Percentiles rank a stretch among this genome's conserved stretches.
phyloP scores from a whole-genome alignment of 2,329 filamentous ascomycete genomes.

The Penicillium concentricum region DNA sequence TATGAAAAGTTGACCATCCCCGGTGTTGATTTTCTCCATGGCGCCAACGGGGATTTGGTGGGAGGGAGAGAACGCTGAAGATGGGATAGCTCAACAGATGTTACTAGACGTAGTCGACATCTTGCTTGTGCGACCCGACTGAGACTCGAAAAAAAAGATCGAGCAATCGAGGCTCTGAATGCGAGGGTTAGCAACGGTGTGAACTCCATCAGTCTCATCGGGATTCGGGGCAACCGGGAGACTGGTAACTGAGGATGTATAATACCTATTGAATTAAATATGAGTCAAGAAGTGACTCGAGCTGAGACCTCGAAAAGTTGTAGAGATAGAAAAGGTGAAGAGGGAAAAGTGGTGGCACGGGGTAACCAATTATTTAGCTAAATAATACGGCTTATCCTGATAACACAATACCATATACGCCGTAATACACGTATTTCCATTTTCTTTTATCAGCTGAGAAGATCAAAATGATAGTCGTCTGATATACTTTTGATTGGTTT shows the following conservation, averaged over 20 bases:
- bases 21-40: slow-evolving; percentile 52
- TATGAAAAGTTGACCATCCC: slow-evolving; percentile 52
- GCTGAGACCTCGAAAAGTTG: background rate
- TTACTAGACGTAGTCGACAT: slow-evolving; percentile 34
- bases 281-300: background rate
- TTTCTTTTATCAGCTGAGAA: slow-evolving; percentile 10
- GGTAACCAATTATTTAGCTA: slow-evolving; percentile 27
- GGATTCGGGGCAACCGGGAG: background rate
- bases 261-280: background rate
- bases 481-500: slow-evolving; percentile 5
- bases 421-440: slow-evolving; percentile 2
- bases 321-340: slow-evolving; percentile 8
- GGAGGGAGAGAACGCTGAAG: slow-evolving; percentile 36
- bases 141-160: slow-evolving; percentile 3
- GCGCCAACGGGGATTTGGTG: slow-evolving; percentile 29
- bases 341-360: slow-evolving; percentile 19
- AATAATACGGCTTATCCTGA: slow-evolving; percentile 15
- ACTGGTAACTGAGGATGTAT: background rate
- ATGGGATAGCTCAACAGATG: slow-evolving; percentile 36
- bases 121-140: slow-evolving; percentile 29
- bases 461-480: slow-evolving; percentile 3
- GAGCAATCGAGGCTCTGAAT: slow-evolving; percentile 10
- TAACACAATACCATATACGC: slow-evolving; percentile 8
- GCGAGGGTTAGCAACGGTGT: slow-evolving; percentile 4
- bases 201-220: background rate